Base-by-base conservation (phyloP, 371 early-diverging fungal genomes). In the Umbelopsis sp. region DNA sequence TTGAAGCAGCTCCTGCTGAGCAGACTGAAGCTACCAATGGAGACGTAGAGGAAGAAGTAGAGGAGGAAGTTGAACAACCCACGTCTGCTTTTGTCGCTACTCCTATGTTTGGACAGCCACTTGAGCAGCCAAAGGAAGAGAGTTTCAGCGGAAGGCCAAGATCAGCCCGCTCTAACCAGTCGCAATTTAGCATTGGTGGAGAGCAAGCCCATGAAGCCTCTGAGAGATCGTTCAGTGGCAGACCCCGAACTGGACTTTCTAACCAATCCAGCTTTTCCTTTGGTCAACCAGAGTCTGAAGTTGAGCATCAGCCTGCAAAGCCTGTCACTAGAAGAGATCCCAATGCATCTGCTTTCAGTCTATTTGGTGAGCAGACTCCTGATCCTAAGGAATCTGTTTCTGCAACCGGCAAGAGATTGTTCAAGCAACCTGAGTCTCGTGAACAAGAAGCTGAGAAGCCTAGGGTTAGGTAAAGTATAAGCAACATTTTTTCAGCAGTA, bases 191-290 rank as follows among this genome's bases (percentile, higher is more conserved):
- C 57, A 29, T 57, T 35, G 35, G 35, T 35, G 57, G 57, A 24
- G 12, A n/a, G n/a, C 35, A 35, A 35, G 11, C 57, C 9, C 57
- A 37, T 18, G 57, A 57, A 32, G 18, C 16, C 29, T 5, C 35
- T 35, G 57, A 57, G n/a, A 29, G 35, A 35, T 57, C 57, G n/a
- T 57, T 57, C 57, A 57, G 57, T 35, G 57, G 57, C 4, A 29
- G 57, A 57, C 12, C 35, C 14, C 57, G 57, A 29, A 11, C 35
- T 57, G 35, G 18, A 5, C 16, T 57, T 8, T 1, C 57, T 4
- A 57, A 57, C 5, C 57, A 57, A 35, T 57, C 57, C 29, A 57
- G 57, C 57, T 57, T 57, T 35, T 37, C 57, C 4, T 57, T 57
- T 32, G 57, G 18, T 7, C 35, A 57, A 12, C 57, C 22, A 35